These are phyloP conservation scores for Akanthomyces muscarius DNA, from an alignment of 2,329 filamentous ascomycete species.

Conservation along the genomic window DNA sequence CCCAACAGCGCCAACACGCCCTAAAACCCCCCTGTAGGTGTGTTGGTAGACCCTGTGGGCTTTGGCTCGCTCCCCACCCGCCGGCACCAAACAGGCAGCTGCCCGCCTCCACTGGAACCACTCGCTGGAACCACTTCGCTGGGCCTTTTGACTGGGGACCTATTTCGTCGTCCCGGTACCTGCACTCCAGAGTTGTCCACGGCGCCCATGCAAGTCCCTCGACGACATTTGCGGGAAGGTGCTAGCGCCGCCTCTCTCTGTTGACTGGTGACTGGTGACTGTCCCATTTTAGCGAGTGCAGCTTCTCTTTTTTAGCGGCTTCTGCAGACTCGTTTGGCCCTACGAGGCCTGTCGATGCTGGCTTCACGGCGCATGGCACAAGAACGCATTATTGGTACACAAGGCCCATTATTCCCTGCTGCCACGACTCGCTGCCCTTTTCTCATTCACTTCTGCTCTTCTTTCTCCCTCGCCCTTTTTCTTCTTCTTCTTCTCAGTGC, in stretches of 20 bases:
- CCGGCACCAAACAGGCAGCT: constrained; percentile 12
- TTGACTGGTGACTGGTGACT: not conserved
- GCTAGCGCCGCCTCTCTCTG: not conserved
- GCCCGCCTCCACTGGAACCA: constrained; percentile 3
- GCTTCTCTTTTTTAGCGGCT: not conserved
- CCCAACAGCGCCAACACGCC: not conserved
- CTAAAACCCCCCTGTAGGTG: not conserved
- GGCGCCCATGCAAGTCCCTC: not conserved
- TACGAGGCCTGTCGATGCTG: not conserved
- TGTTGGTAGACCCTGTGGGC: no score
- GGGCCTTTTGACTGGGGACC: not conserved
- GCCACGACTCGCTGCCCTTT: constrained; percentile 6
- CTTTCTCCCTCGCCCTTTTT: not conserved
- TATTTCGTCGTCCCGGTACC: constrained; percentile 4
- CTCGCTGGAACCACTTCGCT: not conserved
- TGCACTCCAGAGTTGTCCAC: not conserved
- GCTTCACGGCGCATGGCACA: not conserved
- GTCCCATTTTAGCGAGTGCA: not conserved
- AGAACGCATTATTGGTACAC: not conserved
- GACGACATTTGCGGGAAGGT: not conserved
- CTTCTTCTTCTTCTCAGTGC: not conserved
- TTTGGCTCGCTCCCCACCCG: no score
- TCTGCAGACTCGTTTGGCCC: not conserved
- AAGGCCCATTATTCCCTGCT: not conserved
- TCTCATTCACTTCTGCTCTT: not conserved